These are phyloP conservation scores for Collybia mongolica DNA, from an alignment of 768 basidiomycete species.

Conservation along the genomic window DNA sequence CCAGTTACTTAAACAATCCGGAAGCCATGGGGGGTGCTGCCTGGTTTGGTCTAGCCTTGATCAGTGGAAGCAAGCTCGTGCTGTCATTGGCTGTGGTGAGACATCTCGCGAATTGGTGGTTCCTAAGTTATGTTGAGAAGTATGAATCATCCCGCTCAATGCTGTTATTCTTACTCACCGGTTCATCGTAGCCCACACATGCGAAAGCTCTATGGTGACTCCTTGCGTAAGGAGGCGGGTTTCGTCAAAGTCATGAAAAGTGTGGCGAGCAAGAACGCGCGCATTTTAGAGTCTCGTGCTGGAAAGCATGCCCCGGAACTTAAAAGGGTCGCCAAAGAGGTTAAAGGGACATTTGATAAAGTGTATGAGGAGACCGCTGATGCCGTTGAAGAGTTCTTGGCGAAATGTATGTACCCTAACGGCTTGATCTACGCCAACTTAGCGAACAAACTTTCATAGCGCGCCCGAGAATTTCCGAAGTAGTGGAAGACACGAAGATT, in stretches of 20 bases:
- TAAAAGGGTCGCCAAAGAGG: conserved; percentile 76
- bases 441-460: conserved; percentile 41
- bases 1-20: conserved; percentile 89
- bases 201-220: conserved; percentile 92
- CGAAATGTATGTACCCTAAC: conserved; percentile 66
- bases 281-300: conserved; percentile 70
- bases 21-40: conserved; percentile 95
- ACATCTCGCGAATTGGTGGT: conserved; percentile 94
- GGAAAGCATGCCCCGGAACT: conserved; percentile 84
- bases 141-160: conserved; percentile 36
- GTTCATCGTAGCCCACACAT: conserved; percentile 84
- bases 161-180: background rate
- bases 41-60: conserved; percentile 90
- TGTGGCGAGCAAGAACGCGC: conserved; percentile 82
- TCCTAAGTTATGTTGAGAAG: conserved; percentile 90
- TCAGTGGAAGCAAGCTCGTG: conserved; percentile 93
- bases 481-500: conserved; percentile 90
- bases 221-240: conserved; percentile 92
- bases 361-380: conserved; percentile 94
- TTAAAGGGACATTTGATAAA: conserved; percentile 93
- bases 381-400: conserved; percentile 90
- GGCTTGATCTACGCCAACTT: background rate
- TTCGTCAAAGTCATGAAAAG: conserved; percentile 98
- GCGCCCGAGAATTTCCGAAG: conserved; percentile 83
- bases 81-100: conserved; percentile 80